Conservation (phyloP, 192 early-diverging fungal genomes). For the Mortierella claussenii region DNA sequence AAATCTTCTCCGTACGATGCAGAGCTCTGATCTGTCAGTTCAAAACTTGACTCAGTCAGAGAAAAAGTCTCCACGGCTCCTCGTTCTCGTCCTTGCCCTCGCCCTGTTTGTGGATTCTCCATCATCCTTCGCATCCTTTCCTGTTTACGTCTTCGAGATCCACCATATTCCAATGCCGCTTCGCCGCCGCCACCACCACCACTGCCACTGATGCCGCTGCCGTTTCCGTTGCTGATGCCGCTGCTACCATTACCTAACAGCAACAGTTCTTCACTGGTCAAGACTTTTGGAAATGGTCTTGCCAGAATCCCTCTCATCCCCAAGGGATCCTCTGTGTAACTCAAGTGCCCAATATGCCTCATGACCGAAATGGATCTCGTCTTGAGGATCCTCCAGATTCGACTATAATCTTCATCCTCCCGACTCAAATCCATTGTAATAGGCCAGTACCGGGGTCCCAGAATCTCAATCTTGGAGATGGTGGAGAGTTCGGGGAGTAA, state of each 20-base stretch:
- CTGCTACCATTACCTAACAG: too few species aligned
- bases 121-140: not conserved
- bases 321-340: constrained; percentile 51
- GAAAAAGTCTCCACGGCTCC: too few species aligned
- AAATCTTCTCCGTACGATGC: constrained; percentile 35
- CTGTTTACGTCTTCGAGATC: constrained; percentile 6
- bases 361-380: constrained; percentile 56
- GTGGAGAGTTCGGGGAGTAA: constrained; percentile 65
- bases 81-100: not conserved
- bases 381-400: constrained; percentile 44
- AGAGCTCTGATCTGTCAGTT: constrained; percentile 11
- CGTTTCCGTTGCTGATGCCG: too few species aligned
- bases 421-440: constrained; percentile 53
- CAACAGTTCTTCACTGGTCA: constrained; percentile 9
- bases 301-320: constrained; percentile 42
- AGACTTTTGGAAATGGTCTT: constrained; percentile 35
- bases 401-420: constrained; percentile 34
- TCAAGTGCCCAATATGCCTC: constrained; percentile 59
- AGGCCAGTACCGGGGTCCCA: constrained; percentile 68
- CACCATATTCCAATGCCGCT: not conserved
- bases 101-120: not conserved
- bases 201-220: too few species aligned
- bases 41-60: not conserved
- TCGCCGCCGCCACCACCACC: too few species aligned
- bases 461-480: constrained; percentile 63